phyloP scores from a whole-genome alignment of 2,329 filamentous ascomycete species.

The Sclerotinia nivalis region DNA sequence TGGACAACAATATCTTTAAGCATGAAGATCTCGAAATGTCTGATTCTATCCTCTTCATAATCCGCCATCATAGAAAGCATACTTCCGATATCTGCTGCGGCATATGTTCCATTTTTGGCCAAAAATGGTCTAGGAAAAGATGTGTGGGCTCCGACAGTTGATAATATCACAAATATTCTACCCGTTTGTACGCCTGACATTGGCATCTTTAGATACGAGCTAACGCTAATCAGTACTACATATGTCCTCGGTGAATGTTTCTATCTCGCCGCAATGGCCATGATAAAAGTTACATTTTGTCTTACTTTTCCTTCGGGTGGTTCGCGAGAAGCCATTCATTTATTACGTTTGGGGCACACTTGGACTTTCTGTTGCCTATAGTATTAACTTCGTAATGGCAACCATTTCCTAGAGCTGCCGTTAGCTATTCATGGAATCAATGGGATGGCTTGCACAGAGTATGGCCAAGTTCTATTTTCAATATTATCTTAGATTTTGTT shows the following conservation, averaged over 20 bases:
- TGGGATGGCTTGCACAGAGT: constrained; percentile 50
- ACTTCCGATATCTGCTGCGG: background rate
- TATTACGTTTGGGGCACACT: constrained; percentile 32
- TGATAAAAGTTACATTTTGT: constrained; percentile 50
- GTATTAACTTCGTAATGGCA: constrained; percentile 17
- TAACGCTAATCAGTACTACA: constrained; percentile 13
- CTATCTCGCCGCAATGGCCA: constrained; percentile 23
- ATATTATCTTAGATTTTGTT: constrained; percentile 51
- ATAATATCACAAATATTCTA: constrained; percentile 18
- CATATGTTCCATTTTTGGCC: background rate
- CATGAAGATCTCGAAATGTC: background rate
- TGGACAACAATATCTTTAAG: background rate
- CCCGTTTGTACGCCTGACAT: background rate
- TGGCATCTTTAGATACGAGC: background rate
- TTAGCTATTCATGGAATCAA: constrained; percentile 53
- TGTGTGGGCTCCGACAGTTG: constrained; percentile 18
- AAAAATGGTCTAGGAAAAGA: constrained; percentile 23
- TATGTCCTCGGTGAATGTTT: constrained; percentile 23
- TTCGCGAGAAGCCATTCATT: constrained; percentile 46
- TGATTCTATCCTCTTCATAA: background rate
- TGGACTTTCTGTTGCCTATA: constrained; percentile 38
- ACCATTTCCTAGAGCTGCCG: constrained; percentile 44
- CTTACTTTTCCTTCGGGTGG: constrained; percentile 57
- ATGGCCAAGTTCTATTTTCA: constrained; percentile 53
- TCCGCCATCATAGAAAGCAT: background rate